Evolutionary conservation across 495 filamentous ascomycete species (phyloP).

Genomic region (Penicillium pancosmium): DNA sequence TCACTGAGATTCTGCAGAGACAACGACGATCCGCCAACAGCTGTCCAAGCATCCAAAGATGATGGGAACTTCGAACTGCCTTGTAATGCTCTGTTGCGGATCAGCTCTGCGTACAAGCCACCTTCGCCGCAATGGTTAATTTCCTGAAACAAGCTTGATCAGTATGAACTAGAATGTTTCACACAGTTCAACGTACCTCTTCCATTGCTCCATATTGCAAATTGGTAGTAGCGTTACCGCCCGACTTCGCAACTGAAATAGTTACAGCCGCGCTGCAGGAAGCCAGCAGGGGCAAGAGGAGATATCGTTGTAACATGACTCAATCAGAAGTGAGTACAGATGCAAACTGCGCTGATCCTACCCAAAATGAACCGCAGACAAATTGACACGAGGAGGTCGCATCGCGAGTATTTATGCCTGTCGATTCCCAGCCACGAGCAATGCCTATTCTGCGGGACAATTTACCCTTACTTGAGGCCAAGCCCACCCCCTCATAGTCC

Average conservation of each 20-base stretch:
- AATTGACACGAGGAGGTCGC: background rate
- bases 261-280: constrained; percentile 32
- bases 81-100: constrained; percentile 73
- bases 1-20: constrained; percentile 52
- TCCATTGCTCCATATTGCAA: constrained; percentile 64
- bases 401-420: constrained; percentile 13
- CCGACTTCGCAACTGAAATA: constrained; percentile 47
- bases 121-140: constrained; percentile 78
- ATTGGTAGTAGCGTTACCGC: constrained; percentile 53
- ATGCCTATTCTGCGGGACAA: background rate
- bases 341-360: constrained; percentile 12
- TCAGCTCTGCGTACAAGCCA: constrained; percentile 74
- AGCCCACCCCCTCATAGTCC: background rate
- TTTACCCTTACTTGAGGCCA: background rate
- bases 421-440: background rate
- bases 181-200: constrained; percentile 38
- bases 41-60: constrained; percentile 55
- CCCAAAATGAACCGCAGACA: background rate
- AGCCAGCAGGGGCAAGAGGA: constrained; percentile 34
- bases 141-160: constrained; percentile 43
- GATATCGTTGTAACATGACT: constrained; percentile 26
- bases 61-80: constrained; percentile 48
- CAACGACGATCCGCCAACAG: constrained; percentile 54
- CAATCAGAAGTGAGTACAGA: background rate
- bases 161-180: background rate